Evolutionary conservation across 2,329 filamentous ascomycete species (phyloP).

Genomic region (Arthrobotrys musiformis): DNA sequence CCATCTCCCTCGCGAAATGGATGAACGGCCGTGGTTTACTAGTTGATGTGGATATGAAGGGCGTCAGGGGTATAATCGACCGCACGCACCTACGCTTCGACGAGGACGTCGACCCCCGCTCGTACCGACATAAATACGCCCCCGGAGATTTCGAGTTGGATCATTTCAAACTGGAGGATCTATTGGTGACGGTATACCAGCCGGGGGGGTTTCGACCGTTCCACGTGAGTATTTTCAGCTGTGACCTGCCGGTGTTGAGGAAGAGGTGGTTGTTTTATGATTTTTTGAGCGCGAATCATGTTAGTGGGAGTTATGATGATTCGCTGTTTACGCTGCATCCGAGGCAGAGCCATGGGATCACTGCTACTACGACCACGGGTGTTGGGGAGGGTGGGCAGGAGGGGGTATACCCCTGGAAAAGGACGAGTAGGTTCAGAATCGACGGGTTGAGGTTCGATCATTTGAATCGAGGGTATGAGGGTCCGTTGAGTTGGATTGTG

Average conservation of each 20-base stretch:
- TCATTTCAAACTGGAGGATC: conserved; percentile 93
- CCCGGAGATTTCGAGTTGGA: conserved; percentile 97
- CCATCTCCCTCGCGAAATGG: conserved; percentile 97
- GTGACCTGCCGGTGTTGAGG: conserved; percentile 88
- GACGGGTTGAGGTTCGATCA: conserved; percentile 96
- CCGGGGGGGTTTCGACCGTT: conserved; percentile 92
- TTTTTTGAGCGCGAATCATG: conserved; percentile 92
- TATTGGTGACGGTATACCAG: conserved; percentile 91
- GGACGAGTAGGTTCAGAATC: conserved; percentile 89
- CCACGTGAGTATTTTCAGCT: conserved; percentile 93
- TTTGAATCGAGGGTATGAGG: conserved; percentile 89
- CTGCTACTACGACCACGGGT: conserved; percentile 67
- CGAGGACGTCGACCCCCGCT: conserved; percentile 79
- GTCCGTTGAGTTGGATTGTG: conserved; percentile 97
- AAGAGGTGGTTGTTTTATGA: conserved; percentile 99
- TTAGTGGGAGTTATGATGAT: conserved; percentile 94
- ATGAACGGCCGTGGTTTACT: conserved; percentile 95
- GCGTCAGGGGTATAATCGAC: conserved; percentile 90
- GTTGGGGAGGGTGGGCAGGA: conserved; percentile 70
- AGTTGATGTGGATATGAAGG: conserved; percentile 91
- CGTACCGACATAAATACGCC: conserved; percentile 85
- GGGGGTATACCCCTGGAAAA: conserved; percentile 83
- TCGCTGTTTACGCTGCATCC: conserved; percentile 98
- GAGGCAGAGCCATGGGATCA: conserved; percentile 83
- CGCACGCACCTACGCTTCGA: conserved; percentile 82